A percentile compares a stretch with the other conserved stretches of the same genome.
These are phyloP conservation scores for Dinochytrium kinnereticum DNA, from an alignment of 371 early-diverging fungal species.

Conservation along the genomic window DNA sequence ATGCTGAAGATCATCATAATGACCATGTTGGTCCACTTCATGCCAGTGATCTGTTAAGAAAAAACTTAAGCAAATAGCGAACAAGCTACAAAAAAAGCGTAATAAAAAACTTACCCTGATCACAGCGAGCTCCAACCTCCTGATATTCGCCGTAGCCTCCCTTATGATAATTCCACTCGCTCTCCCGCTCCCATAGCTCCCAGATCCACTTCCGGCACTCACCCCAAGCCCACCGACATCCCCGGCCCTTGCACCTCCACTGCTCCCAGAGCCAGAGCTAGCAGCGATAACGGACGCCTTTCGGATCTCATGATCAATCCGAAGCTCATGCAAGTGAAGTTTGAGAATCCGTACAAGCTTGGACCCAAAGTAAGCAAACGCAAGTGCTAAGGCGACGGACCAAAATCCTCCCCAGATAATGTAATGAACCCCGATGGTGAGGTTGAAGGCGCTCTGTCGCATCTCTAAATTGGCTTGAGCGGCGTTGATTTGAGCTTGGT, in stretches of 20 bases:
- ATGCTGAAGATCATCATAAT: background rate
- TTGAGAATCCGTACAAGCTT: background rate
- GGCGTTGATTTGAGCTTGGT: background rate
- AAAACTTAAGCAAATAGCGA: no score
- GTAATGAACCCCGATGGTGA: background rate
- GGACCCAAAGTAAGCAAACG: background rate
- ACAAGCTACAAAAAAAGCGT: background rate
- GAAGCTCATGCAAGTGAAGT: background rate
- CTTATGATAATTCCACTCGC: background rate
- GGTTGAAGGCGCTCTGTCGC: background rate
- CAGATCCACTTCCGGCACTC: background rate
- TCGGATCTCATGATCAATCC: conserved; percentile 2
- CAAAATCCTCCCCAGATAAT: background rate
- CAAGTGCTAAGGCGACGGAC: background rate
- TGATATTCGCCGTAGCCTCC: conserved; percentile 4
- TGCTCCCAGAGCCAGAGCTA: background rate
- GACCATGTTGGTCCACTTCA: conserved; percentile 8
- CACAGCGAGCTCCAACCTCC: conserved; percentile 1
- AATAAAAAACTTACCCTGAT: background rate
- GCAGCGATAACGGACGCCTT: background rate
- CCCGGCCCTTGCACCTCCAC: background rate
- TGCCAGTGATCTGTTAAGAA: conserved; percentile 2
- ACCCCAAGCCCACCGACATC: background rate
- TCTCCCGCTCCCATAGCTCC: background rate
- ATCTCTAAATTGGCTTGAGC: background rate